Conservation (phyloP, 2,329 filamentous ascomycete genomes). For the Arthroderma sp. region DNA sequence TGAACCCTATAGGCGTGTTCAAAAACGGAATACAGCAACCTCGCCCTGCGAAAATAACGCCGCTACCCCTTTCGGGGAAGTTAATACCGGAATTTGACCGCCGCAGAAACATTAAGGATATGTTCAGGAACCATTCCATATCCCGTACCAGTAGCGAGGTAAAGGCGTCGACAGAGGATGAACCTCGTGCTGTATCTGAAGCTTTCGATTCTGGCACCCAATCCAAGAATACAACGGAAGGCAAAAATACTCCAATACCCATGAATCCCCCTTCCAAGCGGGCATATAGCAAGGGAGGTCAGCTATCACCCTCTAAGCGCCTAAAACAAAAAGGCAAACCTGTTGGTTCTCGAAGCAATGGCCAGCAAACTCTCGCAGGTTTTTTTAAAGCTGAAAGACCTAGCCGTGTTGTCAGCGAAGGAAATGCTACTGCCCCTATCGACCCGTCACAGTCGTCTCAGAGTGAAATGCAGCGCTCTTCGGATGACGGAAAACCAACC, state of each 20-base stretch:
- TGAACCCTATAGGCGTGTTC: conserved; percentile 69
- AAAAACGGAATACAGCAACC: conserved; percentile 53
- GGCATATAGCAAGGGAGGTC: background rate
- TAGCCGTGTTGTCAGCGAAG: background rate
- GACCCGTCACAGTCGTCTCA: background rate
- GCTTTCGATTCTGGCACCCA: background rate
- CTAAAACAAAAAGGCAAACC: background rate
- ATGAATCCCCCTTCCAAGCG: background rate
- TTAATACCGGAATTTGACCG: conserved; percentile 80
- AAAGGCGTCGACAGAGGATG: conserved; percentile 24
- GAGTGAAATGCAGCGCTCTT: background rate
- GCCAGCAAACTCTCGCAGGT: conserved; percentile 3
- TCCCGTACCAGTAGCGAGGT: conserved; percentile 35
- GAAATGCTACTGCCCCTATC: background rate
- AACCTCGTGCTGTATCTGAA: background rate
- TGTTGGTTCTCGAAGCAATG: background rate
- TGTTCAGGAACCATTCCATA: conserved; percentile 48
- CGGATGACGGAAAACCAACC: background rate
- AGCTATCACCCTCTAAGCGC: background rate
- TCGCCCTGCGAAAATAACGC: conserved; percentile 51
- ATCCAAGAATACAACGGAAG: background rate
- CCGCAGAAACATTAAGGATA: conserved; percentile 76
- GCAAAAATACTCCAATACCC: background rate
- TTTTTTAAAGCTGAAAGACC: conserved; percentile 10
- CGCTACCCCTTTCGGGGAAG: conserved; percentile 65